Conservation (phyloP, 73 alveolate genomes). For the Halteria grandinella region DNA sequence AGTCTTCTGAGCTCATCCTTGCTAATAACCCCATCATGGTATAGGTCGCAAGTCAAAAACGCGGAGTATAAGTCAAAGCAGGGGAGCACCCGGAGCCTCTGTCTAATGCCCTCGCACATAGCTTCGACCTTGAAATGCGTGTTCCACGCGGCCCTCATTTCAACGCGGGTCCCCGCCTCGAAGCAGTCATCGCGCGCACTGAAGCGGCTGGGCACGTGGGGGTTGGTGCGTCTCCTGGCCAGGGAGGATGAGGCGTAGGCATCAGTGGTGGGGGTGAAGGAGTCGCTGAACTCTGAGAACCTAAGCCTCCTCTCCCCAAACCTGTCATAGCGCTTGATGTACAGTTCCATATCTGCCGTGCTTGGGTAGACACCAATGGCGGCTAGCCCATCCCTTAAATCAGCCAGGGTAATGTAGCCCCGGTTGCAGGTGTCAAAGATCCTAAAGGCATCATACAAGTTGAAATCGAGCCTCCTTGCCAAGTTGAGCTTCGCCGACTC, state of each 20-base stretch:
- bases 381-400: slow-evolving; percentile 66
- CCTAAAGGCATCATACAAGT: slow-evolving; percentile 87
- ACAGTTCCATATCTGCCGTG: slow-evolving; percentile 50
- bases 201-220: neutral
- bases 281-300: slow-evolving; percentile 58
- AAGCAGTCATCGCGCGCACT: slow-evolving; percentile 5
- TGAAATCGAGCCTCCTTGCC: slow-evolving; percentile 79
- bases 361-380: slow-evolving; percentile 38
- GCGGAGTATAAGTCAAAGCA: slow-evolving; percentile 52
- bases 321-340: slow-evolving; percentile 49
- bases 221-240: slow-evolving; percentile 15
- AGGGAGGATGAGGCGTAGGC: neutral
- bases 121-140: slow-evolving; percentile 26
- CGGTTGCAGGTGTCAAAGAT: slow-evolving; percentile 74
- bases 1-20: slow-evolving; percentile 12
- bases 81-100: slow-evolving; percentile 28
- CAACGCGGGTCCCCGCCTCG: slow-evolving; percentile 5
- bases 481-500: slow-evolving; percentile 76
- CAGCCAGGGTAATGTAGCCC: slow-evolving; percentile 75
- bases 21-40: slow-evolving; percentile 29
- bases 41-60: slow-evolving; percentile 55
- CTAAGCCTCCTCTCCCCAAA: slow-evolving; percentile 56
- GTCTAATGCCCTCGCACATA: slow-evolving; percentile 12
- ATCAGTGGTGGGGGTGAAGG: slow-evolving; percentile 35
- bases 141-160: neutral